Base-by-base conservation (phyloP, 371 early-diverging fungal genomes). In the Circinella umbellata region DNA sequence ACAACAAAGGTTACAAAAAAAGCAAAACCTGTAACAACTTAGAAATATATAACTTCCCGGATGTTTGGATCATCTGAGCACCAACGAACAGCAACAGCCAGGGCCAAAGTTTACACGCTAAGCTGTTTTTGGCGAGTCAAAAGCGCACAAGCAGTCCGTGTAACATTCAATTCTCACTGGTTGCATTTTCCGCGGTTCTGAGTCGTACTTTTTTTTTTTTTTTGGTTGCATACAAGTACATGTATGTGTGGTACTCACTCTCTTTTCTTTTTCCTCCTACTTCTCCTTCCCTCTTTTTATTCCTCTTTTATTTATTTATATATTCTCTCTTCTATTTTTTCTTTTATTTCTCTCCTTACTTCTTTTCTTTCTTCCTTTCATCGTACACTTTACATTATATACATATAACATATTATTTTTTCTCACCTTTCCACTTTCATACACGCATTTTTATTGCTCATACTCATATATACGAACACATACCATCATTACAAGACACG, bases 131-230 rank as follows among this genome's bases (percentile, higher is more conserved):
- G 57, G 57, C 11, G 42, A 34, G 34, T 1, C 27, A 34, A 34
- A 4, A 57, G 57, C 57, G 57, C 57, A 57, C 57, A 57, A 57
- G 57, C 57, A 57, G 7, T 57, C 27, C 27, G 57, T 57, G 57
- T 27, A 57, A 57, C 57, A 57, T 57, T 57, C 57, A 57, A 4
- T 57, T 27, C 27, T 27, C 27, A 27, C 27, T 57, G 57, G 57
- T 18, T 57, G 57, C 57, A 57, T 57, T 57, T 51, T 57, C 57
- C 57, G 57, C 57, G 57, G 57, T 27, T 57, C 53, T 53, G 53
- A 53, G 53, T 53, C 53, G 53, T 6, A 7, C 54, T n/a, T 18
- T 54, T 54, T 54, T 54, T 54, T 54, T 54, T 54, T 34, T 51
- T 51, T 8, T 5, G 51, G 20, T 14, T 57, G 57, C 57, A 57